These are phyloP conservation scores for Beauveria pseudobassiana DNA, from an alignment of 2,329 filamentous ascomycete genomes.

Conservation along the genomic window DNA sequence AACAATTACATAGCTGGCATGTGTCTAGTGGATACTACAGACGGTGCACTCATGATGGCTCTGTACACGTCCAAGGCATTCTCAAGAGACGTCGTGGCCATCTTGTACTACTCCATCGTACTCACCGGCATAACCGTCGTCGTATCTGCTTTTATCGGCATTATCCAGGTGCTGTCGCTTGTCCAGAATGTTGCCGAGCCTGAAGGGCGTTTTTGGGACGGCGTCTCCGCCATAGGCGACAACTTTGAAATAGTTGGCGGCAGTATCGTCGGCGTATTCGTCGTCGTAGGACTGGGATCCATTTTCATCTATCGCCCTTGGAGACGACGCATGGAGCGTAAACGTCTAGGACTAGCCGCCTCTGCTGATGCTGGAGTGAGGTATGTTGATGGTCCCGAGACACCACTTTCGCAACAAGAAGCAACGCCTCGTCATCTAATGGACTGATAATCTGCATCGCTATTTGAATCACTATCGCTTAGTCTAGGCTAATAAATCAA, in stretches of 20 bases:
- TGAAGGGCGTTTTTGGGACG: slow-evolving; percentile 79
- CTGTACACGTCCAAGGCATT: slow-evolving; percentile 78
- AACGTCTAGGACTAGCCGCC: neutral
- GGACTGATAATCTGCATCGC: slow-evolving; percentile 3
- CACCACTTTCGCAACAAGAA: slow-evolving; percentile 5
- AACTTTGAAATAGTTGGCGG: slow-evolving; percentile 83
- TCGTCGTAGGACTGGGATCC: slow-evolving; percentile 67
- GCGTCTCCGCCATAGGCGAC: slow-evolving; percentile 67
- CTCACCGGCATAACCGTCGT: slow-evolving; percentile 76
- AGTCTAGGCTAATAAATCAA: neutral
- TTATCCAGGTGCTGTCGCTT: slow-evolving; percentile 75
- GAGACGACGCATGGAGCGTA: slow-evolving; percentile 43
- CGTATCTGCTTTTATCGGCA: slow-evolving; percentile 78
- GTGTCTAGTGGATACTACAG: slow-evolving; percentile 88
- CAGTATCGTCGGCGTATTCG: slow-evolving; percentile 75
- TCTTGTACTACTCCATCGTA: slow-evolving; percentile 88
- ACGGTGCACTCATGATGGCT: slow-evolving; percentile 91
- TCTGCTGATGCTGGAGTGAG: slow-evolving; percentile 6
- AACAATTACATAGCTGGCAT: slow-evolving; percentile 61
- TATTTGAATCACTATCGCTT: slow-evolving; percentile 2
- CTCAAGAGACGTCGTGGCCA: slow-evolving; percentile 75
- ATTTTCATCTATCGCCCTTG: slow-evolving; percentile 74
- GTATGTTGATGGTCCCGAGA: slow-evolving; percentile 1
- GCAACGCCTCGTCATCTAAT: slow-evolving; percentile 8
- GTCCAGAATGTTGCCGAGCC: slow-evolving; percentile 69